Base-by-base conservation (phyloP, 768 basidiomycete species). In the Termitomyces sp. region DNA sequence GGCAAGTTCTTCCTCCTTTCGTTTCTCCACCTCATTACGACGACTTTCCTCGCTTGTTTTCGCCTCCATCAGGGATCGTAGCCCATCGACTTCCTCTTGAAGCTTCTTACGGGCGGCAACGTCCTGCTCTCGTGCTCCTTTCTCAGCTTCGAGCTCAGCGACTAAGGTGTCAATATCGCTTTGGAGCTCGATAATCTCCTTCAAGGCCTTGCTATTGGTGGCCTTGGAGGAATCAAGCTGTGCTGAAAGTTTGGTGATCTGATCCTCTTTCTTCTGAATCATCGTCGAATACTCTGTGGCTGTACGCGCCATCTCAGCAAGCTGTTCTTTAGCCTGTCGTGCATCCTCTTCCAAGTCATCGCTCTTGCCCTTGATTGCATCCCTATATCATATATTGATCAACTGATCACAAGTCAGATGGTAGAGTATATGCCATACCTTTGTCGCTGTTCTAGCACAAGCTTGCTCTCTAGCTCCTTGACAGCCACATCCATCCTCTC, bases 1-100 rank as follows among this genome's bases (percentile, higher is more conserved):
- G 0, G 74, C 70, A 12, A 98, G 83, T 71, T 99, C 96, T 48
- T 84, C 79, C 63, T 98, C 95, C 66, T 88, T 92, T 72, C 89
- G 89, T 71, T 87, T 88, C 70, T 94, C 92, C 0, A 86, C 93
- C 68, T 97, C 91, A 36, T 80, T 82, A 18, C 91, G 83, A 33
- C 88, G 87, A 9, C 84, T 88, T 66, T 94, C 95, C 70, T 98
- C 95, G 28, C 86, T 87, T 0, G 87, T 82, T 71, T 94, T 97
- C 1, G 91, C 89, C 49, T 88, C 86, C 75, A 97, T 83, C 14
- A 91, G 75, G n/a, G 82, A 76, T 7, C 95, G 87, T 8, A 98
- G 78, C 61, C 92, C 89, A 66, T 96, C 95, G 12, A 97, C 76
- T 71, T 97, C 95, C 43, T 79, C 82, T 66, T 92, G 86, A 2